Evolutionary conservation across 164 flowering plant genomes (phyloP).

Genomic region (Platanus orientalis): DNA sequence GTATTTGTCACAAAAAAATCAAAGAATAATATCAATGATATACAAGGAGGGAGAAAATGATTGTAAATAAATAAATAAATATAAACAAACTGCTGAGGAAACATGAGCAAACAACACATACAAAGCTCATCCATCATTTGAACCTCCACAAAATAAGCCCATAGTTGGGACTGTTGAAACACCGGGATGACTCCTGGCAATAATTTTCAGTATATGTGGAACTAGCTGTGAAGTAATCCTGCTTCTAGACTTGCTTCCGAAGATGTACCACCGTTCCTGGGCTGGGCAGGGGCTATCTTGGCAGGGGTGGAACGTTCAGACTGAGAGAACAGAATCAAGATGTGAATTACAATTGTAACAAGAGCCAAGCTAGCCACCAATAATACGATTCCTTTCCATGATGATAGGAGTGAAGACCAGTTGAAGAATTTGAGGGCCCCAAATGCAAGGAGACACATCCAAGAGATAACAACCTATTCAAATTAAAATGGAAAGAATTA

Average conservation of each 20-base stretch:
- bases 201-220: background rate
- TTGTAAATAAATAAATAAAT: too few species aligned
- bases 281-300: conserved; percentile 20
- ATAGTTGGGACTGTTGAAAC: background rate
- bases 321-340: conserved; percentile 55
- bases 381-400: conserved; percentile 60
- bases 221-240: background rate
- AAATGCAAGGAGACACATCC: conserved; percentile 41
- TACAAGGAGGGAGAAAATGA: too few species aligned
- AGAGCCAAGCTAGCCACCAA: conserved; percentile 37
- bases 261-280: conserved; percentile 18
- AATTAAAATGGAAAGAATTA: background rate
- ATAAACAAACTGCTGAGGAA: too few species aligned
- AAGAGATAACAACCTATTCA: conserved; percentile 46
- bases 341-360: conserved; percentile 55
- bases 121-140: background rate
- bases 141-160: background rate
- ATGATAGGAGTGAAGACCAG: conserved; percentile 44
- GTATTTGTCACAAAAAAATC: too few species aligned
- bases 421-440: conserved; percentile 34
- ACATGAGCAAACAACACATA: too few species aligned
- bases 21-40: too few species aligned
- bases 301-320: conserved; percentile 53
- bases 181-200: background rate
- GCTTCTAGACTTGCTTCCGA: conserved; percentile 18